A percentile compares a stretch with the other conserved stretches of the same genome.
These are phyloP conservation scores for Bretschneidera sinensis DNA, from an alignment of 345 rosid species.

Conservation along the genomic window DNA sequence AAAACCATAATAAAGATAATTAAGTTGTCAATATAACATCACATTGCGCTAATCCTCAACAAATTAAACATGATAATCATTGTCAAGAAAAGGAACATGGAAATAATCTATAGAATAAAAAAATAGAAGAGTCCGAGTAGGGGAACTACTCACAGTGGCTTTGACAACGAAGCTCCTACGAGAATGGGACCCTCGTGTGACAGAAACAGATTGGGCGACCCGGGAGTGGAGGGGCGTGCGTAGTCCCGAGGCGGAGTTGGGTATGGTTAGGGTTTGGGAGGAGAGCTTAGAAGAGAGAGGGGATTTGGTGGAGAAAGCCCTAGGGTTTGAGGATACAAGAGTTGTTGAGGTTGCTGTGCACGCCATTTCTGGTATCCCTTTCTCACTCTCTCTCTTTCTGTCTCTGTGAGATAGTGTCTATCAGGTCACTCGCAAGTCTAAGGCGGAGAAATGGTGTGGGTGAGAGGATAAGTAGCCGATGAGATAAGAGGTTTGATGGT, in stretches of 20 bases:
- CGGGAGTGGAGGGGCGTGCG: conserved; percentile 42
- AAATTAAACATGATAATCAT: background rate
- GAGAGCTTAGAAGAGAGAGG: conserved; percentile 28
- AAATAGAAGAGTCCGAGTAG: background rate
- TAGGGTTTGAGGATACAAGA: conserved; percentile 48
- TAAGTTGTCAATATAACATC: background rate
- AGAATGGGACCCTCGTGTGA: conserved; percentile 33
- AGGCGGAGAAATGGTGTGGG: conserved; percentile 29
- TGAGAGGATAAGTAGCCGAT: conserved; percentile 11
- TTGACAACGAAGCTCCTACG: conserved; percentile 53
- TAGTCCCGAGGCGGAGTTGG: conserved; percentile 38
- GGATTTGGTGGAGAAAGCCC: conserved; percentile 32
- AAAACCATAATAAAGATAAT: no score
- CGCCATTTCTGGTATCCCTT: conserved; percentile 43
- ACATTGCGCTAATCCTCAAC: background rate
- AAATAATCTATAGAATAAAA: background rate
- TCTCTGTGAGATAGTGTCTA: background rate
- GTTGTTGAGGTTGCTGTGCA: conserved; percentile 59
- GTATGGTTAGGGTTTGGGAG: conserved; percentile 39
- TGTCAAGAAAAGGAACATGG: background rate
- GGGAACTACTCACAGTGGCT: conserved; percentile 43
- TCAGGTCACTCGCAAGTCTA: conserved; percentile 14
- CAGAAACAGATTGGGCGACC: conserved; percentile 36
- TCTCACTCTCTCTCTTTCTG: conserved; percentile 10
- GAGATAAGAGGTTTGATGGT: background rate